phyloP scores from a whole-genome alignment of 225 moss, liverwort and hornwort genomes.

The Ulota crispa region DNA sequence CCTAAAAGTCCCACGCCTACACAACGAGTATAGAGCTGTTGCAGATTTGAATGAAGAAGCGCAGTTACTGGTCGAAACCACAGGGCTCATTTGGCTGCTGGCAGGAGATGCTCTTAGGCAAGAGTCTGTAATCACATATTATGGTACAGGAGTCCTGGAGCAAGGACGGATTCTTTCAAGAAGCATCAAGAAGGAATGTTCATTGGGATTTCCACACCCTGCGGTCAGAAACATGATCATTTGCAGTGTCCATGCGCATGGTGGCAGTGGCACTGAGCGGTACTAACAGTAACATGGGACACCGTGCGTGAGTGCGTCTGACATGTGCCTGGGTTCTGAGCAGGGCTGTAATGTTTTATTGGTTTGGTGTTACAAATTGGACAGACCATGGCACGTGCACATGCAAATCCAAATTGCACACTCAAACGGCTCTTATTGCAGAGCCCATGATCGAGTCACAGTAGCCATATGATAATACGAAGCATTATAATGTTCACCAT shows the following conservation, averaged over 20 bases:
- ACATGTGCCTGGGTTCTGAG: neutral
- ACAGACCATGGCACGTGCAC: conserved; percentile 18
- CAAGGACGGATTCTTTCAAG: too few species aligned
- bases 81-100: too few species aligned
- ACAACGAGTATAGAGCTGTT: too few species aligned
- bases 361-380: neutral
- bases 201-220: neutral
- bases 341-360: neutral
- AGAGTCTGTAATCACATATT: too few species aligned
- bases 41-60: too few species aligned
- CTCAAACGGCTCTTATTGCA: conserved; percentile 5
- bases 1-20: too few species aligned
- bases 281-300: neutral
- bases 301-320: neutral
- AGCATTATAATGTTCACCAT: neutral
- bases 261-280: conserved; percentile 8
- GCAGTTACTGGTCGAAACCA: too few species aligned
- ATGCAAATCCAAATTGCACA: neutral
- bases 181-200: neutral
- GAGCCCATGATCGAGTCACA: neutral
- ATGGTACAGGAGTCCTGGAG: too few species aligned
- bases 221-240: conserved; percentile 11
- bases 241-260: neutral
- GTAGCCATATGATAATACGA: neutral
- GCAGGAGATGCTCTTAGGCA: too few species aligned